Base-by-base conservation (phyloP, 805 yeast species). In the Wickerhamiella bombiphila region DNA sequence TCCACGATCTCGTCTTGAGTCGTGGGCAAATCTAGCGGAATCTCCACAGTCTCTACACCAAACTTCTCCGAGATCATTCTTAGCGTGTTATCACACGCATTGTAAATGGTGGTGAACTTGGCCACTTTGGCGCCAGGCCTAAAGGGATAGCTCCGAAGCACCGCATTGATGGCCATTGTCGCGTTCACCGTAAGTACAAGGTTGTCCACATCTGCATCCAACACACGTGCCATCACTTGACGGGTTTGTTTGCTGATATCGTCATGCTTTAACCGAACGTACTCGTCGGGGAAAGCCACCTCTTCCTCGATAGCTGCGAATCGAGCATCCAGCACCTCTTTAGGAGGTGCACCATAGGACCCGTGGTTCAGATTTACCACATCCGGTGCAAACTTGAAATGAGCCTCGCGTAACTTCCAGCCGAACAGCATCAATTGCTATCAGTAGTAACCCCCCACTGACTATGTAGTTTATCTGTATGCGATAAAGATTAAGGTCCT, bases 351-450 rank as follows among this genome's bases (percentile, higher is more conserved):
- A 1, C 83, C 85, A 49, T 55, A 77, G 1, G 80, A 68, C 5
- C 83, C 83, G 50, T 76, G 76, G 54, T 77, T 77, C 32, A 75
- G 65, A 13, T 70, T 69, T 3, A 53, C 52, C 6, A 62, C 60
- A 2, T 53, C 61, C 1, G 59, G 47, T 22, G 57, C 66, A 9
- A 72, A 58, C 1, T 60, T 48, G 51, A 72, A 77, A 50, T 70
- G 60, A 40, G 64, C 55, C n/a, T 60, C 51, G 39, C 67, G 63
- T 50, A 74, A 66, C 8, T 55, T 48, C 40, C 61, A 64, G 4
- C 81, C 80, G 48, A 74, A 72, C 25, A 26, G 19, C 29, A 29
- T 32, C 32, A 34, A 9, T 13, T 16, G 13, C 13, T 9, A 13
- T 24, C 26, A n/a, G n/a, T n/a, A n/a, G n/a, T n/a, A n/a, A n/a